Conservation (phyloP, 1,139 yeast species). For the Debaryomyces fabryi region DNA sequence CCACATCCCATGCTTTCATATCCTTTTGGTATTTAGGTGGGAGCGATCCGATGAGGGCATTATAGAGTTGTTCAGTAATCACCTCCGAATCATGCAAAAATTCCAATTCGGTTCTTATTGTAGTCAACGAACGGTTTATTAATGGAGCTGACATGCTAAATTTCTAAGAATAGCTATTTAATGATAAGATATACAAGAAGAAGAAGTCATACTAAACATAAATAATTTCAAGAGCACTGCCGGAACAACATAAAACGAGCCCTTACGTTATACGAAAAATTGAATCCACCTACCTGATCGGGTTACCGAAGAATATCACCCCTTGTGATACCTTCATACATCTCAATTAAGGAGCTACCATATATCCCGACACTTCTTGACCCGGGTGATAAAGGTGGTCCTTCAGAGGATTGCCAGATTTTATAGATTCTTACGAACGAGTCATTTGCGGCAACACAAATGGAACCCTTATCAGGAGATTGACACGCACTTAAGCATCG, state of each 20-base stretch:
- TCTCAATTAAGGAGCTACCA: conserved; percentile 63
- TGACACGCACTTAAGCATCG: conserved; percentile 67
- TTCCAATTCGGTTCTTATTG: conserved; percentile 77
- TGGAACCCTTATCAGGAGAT: conserved; percentile 61
- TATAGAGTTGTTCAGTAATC: conserved; percentile 59
- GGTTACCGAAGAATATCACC: conserved; percentile 23
- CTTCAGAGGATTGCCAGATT: conserved; percentile 52
- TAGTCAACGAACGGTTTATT: conserved; percentile 77
- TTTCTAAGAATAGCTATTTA: background rate
- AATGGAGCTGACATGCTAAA: conserved; percentile 54
- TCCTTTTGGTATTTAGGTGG: conserved; percentile 65
- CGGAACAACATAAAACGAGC: background rate
- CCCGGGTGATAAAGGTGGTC: conserved; percentile 33
- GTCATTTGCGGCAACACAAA: conserved; percentile 79
- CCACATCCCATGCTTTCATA: conserved; percentile 52
- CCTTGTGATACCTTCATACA: conserved; percentile 52
- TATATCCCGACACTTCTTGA: conserved; percentile 38
- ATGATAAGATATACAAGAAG: background rate
- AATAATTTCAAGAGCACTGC: background rate
- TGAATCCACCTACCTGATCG: background rate
- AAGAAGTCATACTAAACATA: background rate
- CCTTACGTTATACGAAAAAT: background rate
- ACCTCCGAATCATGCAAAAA: conserved; percentile 79
- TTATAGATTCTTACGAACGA: conserved; percentile 73
- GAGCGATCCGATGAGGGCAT: conserved; percentile 52